Evolutionary conservation across 2,329 filamentous ascomycete genomes (phyloP).

Genomic region (Clonostachys rhizophaga): DNA sequence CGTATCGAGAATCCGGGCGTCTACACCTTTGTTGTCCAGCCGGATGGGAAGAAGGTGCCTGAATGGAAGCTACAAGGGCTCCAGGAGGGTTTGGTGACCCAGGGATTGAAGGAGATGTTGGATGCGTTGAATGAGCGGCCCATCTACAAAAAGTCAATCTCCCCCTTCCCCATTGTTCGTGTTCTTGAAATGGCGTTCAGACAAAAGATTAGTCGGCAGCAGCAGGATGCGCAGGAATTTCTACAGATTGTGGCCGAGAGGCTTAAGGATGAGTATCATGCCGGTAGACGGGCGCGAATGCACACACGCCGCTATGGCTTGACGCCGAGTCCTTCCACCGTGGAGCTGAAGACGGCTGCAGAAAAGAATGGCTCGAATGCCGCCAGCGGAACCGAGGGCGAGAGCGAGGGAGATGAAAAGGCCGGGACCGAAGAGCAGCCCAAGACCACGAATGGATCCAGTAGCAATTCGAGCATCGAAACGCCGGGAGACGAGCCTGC

Average conservation of each 20-base stretch:
- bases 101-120: constrained; percentile 85
- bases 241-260: constrained; percentile 90
- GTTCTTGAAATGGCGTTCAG: constrained; percentile 82
- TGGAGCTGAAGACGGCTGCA: neutral
- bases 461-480: neutral
- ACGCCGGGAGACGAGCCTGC: neutral
- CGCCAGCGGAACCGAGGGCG: constrained; percentile 10
- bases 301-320: constrained; percentile 36
- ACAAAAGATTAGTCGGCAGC: constrained; percentile 86
- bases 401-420: constrained; percentile 1
- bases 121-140: constrained; percentile 91
- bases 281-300: constrained; percentile 68
- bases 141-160: constrained; percentile 90
- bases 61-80: constrained; percentile 62
- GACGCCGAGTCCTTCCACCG: constrained; percentile 1
- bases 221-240: constrained; percentile 98
- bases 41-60: constrained; percentile 33
- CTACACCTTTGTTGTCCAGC: constrained; percentile 60
- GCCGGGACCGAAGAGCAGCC: neutral
- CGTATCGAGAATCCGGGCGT: constrained; percentile 73
- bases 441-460: constrained; percentile 3
- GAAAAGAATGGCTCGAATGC: constrained; percentile 6
- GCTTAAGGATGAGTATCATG: constrained; percentile 90
- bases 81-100: constrained; percentile 78
- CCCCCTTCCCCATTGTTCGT: constrained; percentile 76